Evolutionary conservation across 192 early-diverging fungal species (phyloP), one percentile per base, ranked within the genome.

Genomic region (Kappamyces sp.): DNA sequence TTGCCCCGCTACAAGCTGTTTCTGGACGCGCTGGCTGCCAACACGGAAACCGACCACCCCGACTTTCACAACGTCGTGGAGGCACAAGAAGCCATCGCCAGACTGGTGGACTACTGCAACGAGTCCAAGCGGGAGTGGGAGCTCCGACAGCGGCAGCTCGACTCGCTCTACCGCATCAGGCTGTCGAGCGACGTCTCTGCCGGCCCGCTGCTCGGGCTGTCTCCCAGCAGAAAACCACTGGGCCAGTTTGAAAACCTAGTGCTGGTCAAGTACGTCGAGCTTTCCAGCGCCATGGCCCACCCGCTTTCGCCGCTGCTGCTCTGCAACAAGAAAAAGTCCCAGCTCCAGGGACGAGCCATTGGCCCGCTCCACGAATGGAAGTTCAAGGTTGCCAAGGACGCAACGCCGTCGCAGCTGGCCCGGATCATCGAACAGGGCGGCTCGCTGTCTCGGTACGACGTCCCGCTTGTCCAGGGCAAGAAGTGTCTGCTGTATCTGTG

Each of bases 1-100:
- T 80, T 99, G 39, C 93, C 94, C 9, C 79, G 94, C 70, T 99
- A 97, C 69, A 87, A 86, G 22, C 71, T 99, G 43, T 75, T 97
- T 9, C 74, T 98, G 30, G 79, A 85, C 9, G 85, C 91, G 65
- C 83, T 98, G n/a, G 70, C 94, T 9, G 68, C 81, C 48, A 79
- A 74, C 65, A 96, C 93, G 1, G 79, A 83, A 2, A 67, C 71
- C 22, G 71, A 72, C 39, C 88, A 95, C 50, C 81, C 86, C n/a
- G 93, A 98, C 68, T 80, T 89, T 50, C 68, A 78, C 12, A 63
- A 78, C 29, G 68, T 94, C 6, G 61, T 64, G 43, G 58, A 68
- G 31, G 91, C 91, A 8, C 65, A 84, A 5, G 77, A 72, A n/a
- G 83, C 84, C 50, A 78, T 93, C 0, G 76, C 86, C 48, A 57